These are phyloP conservation scores for Hura crepitans DNA, from an alignment of 441 rosid species.

Conservation along the genomic window DNA sequence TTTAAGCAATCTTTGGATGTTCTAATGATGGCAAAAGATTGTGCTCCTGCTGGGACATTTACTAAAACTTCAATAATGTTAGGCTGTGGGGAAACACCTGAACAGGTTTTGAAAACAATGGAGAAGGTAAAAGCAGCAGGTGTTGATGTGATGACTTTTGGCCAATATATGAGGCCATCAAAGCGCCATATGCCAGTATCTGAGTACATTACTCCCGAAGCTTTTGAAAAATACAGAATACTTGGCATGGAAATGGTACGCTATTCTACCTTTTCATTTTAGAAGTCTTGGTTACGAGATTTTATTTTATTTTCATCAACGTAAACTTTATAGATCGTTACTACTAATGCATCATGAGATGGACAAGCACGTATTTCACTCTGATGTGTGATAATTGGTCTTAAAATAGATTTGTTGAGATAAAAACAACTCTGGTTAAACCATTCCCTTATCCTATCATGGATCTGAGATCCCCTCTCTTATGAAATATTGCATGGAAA, in stretches of 20 bases:
- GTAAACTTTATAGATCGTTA: not conserved
- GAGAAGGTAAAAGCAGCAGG: slow-evolving; percentile 92
- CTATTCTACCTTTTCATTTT: not conserved
- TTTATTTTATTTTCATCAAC: not conserved
- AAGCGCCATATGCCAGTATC: slow-evolving; percentile 97
- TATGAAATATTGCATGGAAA: no score
- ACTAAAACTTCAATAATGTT: slow-evolving; percentile 95
- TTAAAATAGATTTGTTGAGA: not conserved
- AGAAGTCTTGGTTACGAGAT: not conserved
- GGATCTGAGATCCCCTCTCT: not conserved
- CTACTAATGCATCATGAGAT: not conserved
- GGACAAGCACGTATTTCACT: not conserved
- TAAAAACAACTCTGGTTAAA: not conserved
- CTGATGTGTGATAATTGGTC: not conserved
- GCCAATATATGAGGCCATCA: slow-evolving; percentile 98
- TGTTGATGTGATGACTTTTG: slow-evolving; percentile 93
- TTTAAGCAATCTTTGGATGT: slow-evolving; percentile 89
- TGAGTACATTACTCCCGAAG: slow-evolving; percentile 90
- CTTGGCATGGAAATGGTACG: slow-evolving; percentile 97
- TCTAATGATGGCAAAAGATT: slow-evolving; percentile 74
- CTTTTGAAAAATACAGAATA: slow-evolving; percentile 72
- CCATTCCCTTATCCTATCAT: no score
- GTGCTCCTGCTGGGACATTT: slow-evolving; percentile 70
- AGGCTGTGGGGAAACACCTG: slow-evolving; percentile 97
- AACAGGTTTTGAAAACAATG: slow-evolving; percentile 85